Base-by-base conservation (phyloP, 495 filamentous ascomycete genomes). In the Penicillium silybi region DNA sequence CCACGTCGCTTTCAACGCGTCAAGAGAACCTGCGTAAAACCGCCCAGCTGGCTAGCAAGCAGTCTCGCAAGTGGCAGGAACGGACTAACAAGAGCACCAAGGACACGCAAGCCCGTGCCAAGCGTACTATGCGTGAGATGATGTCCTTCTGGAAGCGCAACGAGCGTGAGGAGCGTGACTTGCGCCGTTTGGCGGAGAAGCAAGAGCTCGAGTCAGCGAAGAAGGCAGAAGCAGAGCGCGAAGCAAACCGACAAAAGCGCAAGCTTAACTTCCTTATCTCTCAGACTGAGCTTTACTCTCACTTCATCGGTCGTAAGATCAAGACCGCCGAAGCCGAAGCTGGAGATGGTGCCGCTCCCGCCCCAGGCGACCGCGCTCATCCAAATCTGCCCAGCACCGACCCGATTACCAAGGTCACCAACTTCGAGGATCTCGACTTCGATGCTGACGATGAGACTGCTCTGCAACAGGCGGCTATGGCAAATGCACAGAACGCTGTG, bases 251-350 rank as follows among this genome's bases (percentile, higher is more conserved):
- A 52, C 93, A 99, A 74, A 93, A 92, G 79, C 83, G 93, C 57
- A 99, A 99, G 72, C 87, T 99, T 55, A 97, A 99, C 75, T 99
- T 99, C 83, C 78, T 99, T 53, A 97, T 99, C 66, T 96, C 92
- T 6, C 93, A 99, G 71, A 99, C 93, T 17, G 93, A 99, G 63
- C 75, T 99, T 48, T 99, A 97, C 73, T 97, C 92, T 9, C 93
- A 99, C 80, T 99, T 99, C 67, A 96, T 99, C 58, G 93, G 95
- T 59, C 95, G 95, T 68, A 99, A 99, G 76, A 92, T 97, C 69
- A 93, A 93, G 75, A 97, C 92, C 4, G 85, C 89, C 62, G 92
- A 96, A 57, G 88, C 95, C 13, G 90, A 97, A 67, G 89, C 89
- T n/a, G 88, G 91, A 54, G 88, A 89, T 61, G 82, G 80, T 6